These are phyloP conservation scores for Camellia sinensis DNA, from an alignment of 148 eudicot species.

Conservation along the genomic window DNA sequence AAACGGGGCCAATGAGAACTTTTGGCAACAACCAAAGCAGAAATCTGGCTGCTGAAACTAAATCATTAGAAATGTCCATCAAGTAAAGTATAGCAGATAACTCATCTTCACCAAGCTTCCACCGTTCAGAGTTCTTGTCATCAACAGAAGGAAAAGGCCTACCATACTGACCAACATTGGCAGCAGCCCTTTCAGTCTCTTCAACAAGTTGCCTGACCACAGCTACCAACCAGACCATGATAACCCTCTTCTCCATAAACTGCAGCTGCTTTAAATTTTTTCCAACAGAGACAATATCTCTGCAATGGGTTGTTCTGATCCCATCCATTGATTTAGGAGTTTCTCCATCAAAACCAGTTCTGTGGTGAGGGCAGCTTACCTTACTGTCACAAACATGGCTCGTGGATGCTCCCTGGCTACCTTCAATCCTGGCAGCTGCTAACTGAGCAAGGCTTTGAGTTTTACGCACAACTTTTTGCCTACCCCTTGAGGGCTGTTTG, in stretches of 20 bases:
- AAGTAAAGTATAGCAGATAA: constrained; percentile 74
- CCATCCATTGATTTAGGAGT: constrained; percentile 42
- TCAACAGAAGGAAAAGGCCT: constrained; percentile 58
- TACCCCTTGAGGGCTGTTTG: constrained; percentile 79
- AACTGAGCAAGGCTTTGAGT: constrained; percentile 96
- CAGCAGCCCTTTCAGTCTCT: constrained; percentile 54
- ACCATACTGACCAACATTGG: constrained; percentile 53
- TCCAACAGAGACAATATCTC: constrained; percentile 70
- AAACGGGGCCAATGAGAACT: constrained; percentile 43
- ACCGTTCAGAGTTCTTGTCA: constrained; percentile 48
- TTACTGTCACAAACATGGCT: constrained; percentile 94
- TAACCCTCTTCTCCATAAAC: constrained; percentile 63
- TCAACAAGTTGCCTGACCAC: constrained; percentile 65
- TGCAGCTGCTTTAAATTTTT: constrained; percentile 61
- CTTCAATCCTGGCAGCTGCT: constrained; percentile 86
- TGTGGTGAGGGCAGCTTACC: constrained; percentile 78
- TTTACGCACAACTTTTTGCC: constrained; percentile 86
- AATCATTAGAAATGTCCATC: constrained; percentile 71
- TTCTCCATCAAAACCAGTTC: constrained; percentile 55
- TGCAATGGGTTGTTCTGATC: constrained; percentile 24
- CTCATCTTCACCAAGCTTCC: constrained; percentile 98
- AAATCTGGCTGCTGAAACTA: constrained; percentile 70
- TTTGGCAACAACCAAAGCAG: constrained; percentile 90
- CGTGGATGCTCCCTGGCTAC: constrained; percentile 98
- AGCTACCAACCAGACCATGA: constrained; percentile 71